Conservation (phyloP, 108 stramenopile genomes). For the Cyclostephanos tholiformis region DNA sequence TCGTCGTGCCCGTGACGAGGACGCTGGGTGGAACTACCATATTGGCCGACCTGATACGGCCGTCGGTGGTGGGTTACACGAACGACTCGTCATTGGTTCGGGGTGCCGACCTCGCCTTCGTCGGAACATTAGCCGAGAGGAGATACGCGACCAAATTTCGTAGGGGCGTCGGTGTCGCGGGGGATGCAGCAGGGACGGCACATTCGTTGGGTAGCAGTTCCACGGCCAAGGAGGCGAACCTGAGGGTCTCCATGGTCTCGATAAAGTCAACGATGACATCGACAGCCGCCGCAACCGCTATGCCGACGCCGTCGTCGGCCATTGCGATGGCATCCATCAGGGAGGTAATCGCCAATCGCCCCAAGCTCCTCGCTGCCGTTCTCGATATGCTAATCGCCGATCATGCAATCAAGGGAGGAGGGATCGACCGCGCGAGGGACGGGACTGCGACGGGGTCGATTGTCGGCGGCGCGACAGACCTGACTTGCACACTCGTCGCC, state of each 20-base stretch:
- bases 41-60: conserved; percentile 66
- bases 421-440: conserved; percentile 12
- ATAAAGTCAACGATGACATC: conserved; percentile 22
- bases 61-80: conserved; percentile 62
- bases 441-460: conserved; percentile 29
- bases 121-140: conserved; percentile 58
- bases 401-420: conserved; percentile 55
- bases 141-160: conserved; percentile 64
- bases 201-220: too few relatives aligned
- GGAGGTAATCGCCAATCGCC: conserved; percentile 67
- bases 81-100: conserved; percentile 48
- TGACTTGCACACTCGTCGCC: conserved; percentile 77
- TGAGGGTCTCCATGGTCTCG: conserved; percentile 16
- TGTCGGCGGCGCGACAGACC: conserved; percentile 59
- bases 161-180: conserved; percentile 51
- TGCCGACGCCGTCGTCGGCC: conserved; percentile 36
- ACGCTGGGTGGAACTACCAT: conserved; percentile 66
- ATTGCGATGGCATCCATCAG: conserved; percentile 43
- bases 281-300: conserved; percentile 12
- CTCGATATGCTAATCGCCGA: conserved; percentile 80
- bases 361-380: conserved; percentile 71
- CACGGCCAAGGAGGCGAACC: too few relatives aligned
- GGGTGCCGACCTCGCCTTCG: conserved; percentile 70
- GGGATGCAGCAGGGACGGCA: too few relatives aligned
- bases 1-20: too few relatives aligned